Evolutionary conservation across 371 early-diverging fungal species (phyloP), one percentile per base, ranked within the genome.

Genomic region (Actinomucor elegans): DNA sequence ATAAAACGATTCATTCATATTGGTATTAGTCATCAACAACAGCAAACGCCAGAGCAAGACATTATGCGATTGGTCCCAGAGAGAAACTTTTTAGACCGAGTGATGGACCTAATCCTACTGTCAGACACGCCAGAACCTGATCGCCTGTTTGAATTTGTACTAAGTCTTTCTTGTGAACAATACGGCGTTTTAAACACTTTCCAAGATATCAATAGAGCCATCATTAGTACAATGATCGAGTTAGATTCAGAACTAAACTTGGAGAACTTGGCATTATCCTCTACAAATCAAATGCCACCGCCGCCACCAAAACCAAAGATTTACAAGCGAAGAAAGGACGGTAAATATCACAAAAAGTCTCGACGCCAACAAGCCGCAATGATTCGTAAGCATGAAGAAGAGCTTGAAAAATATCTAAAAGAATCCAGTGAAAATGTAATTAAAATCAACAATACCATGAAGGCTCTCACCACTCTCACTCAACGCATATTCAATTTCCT

Each of bases 101-200:
- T 73, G 41, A 64, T 73, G 60, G 70, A 73, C 18, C 42, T 73
- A n/a, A 49, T 73, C 4, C 29, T 73, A 33, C 27, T 73, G 8
- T 67, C 69, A 0, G 73, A 73, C 34, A 48, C 60, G 9, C 70
- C 73, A 5, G 70, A 69, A 27, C 52, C 65, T 11, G 67, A 73
- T 20, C 54, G 54, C 2, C 7, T 73, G 10, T 67, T 69, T 53
- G 73, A 67, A 6, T 27, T 73, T 5, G 57, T 64, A 8, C 45
- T 67, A 20, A 52, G 32, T 10, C 27, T 56, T 0, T 32, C 50
- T n/a, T 37, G 29, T 9, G 40, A 48, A n/a, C 26, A 50, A 40
- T 32, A 44, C 12, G 31, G 31, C 15, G 11, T 9, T 10, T n/a
- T n/a, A n/a, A 21, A 18, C 4, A 27, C 47, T 0, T 47, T 45